Percentiles rank a stretch among this genome's conserved stretches.
Evolutionary conservation across 768 basidiomycete species (phyloP).

Genomic region (Boletus rubroflammeus): DNA sequence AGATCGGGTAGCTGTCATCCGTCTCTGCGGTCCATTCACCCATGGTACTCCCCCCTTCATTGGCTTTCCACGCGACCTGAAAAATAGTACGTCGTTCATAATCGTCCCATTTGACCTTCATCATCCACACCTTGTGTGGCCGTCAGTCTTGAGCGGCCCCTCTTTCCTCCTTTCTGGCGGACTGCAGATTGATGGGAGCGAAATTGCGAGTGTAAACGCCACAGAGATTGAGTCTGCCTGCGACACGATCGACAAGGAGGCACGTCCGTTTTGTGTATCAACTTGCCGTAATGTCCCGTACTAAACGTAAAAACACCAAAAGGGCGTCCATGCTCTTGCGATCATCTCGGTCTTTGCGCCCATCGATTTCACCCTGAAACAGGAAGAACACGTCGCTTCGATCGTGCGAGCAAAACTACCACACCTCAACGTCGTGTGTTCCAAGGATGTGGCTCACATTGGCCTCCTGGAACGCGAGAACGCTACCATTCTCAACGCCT

Average conservation of each 20-base stretch:
- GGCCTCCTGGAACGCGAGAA: constrained; percentile 65
- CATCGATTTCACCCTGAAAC: constrained; percentile 40
- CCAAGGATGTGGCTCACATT: constrained; percentile 54
- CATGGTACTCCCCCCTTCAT: constrained; percentile 55
- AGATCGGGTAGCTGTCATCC: constrained; percentile 58
- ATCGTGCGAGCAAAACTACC: constrained; percentile 41
- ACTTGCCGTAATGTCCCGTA: not conserved
- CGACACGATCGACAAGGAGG: constrained; percentile 33
- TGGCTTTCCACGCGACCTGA: constrained; percentile 42
- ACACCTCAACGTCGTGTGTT: constrained; percentile 47
- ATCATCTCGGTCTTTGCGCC: constrained; percentile 49
- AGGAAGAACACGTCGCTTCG: constrained; percentile 45
- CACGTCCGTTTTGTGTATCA: constrained; percentile 4
- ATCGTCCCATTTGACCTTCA: not conserved
- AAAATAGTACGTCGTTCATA: constrained; percentile 24
- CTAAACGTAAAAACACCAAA: constrained; percentile 3
- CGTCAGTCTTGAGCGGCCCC: constrained; percentile 28
- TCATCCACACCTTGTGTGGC: not conserved
- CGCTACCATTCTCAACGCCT: constrained; percentile 64
- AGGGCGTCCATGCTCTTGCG: constrained; percentile 36
- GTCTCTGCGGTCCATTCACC: constrained; percentile 59
- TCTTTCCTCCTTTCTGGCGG: constrained; percentile 37
- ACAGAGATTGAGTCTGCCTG: constrained; percentile 46
- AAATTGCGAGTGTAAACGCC: constrained; percentile 42
- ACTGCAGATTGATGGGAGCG: constrained; percentile 45